phyloP scores from a whole-genome alignment of 164 flowering plant genomes.

The Macadamia tetraphylla region DNA sequence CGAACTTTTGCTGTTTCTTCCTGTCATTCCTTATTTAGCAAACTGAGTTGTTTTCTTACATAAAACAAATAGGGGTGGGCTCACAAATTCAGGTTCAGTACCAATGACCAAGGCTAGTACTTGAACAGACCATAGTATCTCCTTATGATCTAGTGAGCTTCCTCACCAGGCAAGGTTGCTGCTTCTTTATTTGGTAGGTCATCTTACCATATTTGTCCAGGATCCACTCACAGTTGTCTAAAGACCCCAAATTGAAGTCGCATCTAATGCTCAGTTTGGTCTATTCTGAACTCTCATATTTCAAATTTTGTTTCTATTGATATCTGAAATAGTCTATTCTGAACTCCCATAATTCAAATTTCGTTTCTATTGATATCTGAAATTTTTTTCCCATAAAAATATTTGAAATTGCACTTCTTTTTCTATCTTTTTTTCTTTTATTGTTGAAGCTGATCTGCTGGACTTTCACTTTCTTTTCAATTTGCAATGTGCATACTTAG shows the following conservation, averaged over 20 bases:
- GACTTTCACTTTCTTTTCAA: background rate
- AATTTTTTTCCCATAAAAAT: no score
- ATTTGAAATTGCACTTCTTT: no score
- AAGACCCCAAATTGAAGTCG: background rate
- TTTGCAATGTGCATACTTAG: background rate
- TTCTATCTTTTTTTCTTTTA: no score
- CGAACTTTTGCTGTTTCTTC: background rate
- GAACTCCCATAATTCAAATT: no score
- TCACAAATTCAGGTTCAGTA: slow-evolving; percentile 2
- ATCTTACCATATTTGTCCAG: background rate
- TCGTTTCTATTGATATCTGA: no score
- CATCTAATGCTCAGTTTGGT: background rate
- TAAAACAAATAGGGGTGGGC: background rate
- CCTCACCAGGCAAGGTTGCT: background rate
- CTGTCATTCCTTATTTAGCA: background rate
- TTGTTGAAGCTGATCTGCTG: background rate
- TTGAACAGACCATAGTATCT: background rate
- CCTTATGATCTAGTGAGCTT: background rate
- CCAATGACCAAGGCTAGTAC: background rate
- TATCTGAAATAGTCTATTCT: no score
- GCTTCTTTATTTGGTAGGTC: background rate
- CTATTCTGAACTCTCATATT: background rate
- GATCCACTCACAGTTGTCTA: slow-evolving; percentile 1
- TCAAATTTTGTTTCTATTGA: background rate
- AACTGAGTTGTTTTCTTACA: background rate